Base-by-base conservation (phyloP, 2,329 filamentous ascomycete genomes). In the Endoconidiophora laricicola region DNA sequence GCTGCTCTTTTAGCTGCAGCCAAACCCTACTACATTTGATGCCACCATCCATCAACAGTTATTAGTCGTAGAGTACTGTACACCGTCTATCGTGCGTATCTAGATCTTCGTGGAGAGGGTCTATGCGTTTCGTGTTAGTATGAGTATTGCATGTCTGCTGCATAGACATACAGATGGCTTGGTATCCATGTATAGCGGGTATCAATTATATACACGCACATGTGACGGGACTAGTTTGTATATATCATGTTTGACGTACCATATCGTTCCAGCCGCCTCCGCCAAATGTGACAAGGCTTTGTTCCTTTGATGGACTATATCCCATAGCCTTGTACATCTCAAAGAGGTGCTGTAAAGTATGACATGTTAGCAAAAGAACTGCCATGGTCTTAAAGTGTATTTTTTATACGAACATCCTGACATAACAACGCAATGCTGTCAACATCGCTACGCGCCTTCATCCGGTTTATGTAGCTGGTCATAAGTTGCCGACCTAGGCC, bases 231-330 rank as follows among this genome's bases (percentile, higher is more conserved):
- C 7, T 43, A 40, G 41, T 43, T 43, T 43, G 41, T 22, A 23
- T 24, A 29, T 9, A 22, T 16, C 14, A 40, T n/a, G 26, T 33
- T 10, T 6, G 20, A 48, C 70, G 62, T 62, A 87, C 83, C 84
- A 94, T 79, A 61, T 91, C 80, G 57, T 77, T 72, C 86, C 87
- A 94, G 16, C 78, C 80, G 29, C 86, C 84, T 37, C 86, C 86
- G 18, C 80, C 83, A 65, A 86, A 87, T 52, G 74, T 69, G 46
- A 77, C 81, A 53, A 74, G 66, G 62, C 86, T 91, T 46, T 71
- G 67, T 0, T 87, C 86, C 26, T 71, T 64, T 57, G 81, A 76
- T 56, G 68, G 44, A 2, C 3, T 68, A 61, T 91, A 94, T 0
- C 86, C 78, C 56, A 86, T 73, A n/a, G 72, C 72, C 61, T 81